Evolutionary conservation across 345 rosid species (phyloP), one percentile per base, ranked within the genome.

Genomic region (Populus pruinosa): DNA sequence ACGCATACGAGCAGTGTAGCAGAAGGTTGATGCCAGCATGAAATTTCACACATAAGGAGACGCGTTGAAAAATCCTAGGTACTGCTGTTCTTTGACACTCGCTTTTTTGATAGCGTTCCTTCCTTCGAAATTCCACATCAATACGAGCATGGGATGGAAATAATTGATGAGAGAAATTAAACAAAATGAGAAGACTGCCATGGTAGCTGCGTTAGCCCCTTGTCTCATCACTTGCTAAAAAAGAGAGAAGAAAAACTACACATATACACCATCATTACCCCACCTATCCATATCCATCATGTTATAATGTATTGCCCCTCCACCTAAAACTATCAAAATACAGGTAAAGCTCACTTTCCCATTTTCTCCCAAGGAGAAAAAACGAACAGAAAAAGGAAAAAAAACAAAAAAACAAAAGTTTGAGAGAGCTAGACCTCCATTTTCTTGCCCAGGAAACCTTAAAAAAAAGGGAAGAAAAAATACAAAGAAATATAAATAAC

Each of bases 181-280:
- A 43, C 67, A 71, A 80, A 76, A 70, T 72, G 75, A 79, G 77
- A 73, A 63, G 82, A 77, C 80, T 76, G 64, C 76, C 39, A 76
- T 78, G 83, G 79, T 79, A 80, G 90, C 92, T 81, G 90, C 92
- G 79, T 67, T 44, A 75, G 64, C 63, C 80, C 38, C 62, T 63
- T 82, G 78, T 72, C 78, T 77, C 82, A 70, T 74, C 69, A 71
- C 75, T 84, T 75, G 63, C 80, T 71, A 43, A 74, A 53, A 33
- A 69, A 39, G 18, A 12, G 10, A 65, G 29, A 63, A 73, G 50
- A 73, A 49, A 53, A 62, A 75, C 84, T 88, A 88, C 85, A 83
- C 88, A 90, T 87, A 84, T 84, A 75, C 80, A 85, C 75, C 87
- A 83, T 89, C 82, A 67, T 63, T 72, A 73, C 76, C 80, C 87